Conservation (phyloP, 164 flowering plant species). For the Macadamia integrifolia region DNA sequence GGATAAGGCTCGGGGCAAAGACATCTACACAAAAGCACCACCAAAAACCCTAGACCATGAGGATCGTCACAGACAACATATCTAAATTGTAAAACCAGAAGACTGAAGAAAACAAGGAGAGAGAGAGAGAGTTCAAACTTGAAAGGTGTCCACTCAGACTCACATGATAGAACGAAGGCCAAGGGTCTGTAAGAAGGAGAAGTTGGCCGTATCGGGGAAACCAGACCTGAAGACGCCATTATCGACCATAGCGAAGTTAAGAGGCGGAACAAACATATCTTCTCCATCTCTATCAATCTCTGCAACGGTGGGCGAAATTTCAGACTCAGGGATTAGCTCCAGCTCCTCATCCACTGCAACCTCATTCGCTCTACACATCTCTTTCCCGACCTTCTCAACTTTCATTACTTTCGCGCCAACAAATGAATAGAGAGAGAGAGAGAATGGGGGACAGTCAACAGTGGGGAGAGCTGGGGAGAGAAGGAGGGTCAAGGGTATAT, state of each 20-base stretch:
- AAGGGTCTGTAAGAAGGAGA: conserved; percentile 67
- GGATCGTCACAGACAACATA: background rate
- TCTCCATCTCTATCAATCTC: conserved; percentile 24
- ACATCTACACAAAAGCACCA: conserved; percentile 34
- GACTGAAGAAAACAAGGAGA: conserved; percentile 1
- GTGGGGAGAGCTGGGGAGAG: too few relatives aligned
- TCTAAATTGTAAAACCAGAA: background rate
- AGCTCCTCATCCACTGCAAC: conserved; percentile 15
- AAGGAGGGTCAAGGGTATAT: too few relatives aligned
- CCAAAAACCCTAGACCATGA: conserved; percentile 7
- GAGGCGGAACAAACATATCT: conserved; percentile 52
- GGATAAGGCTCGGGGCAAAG: conserved; percentile 94
- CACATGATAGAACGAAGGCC: conserved; percentile 84
- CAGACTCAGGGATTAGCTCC: conserved; percentile 1
- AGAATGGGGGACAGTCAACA: too few relatives aligned
- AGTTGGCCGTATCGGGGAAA: conserved; percentile 77
- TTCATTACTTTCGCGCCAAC: conserved; percentile 11
- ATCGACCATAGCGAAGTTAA: conserved; percentile 89
- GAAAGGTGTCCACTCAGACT: conserved; percentile 5
- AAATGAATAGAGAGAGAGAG: background rate
- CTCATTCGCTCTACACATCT: conserved; percentile 27
- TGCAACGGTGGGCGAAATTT: conserved; percentile 10
- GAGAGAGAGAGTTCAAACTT: background rate
- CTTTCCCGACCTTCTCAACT: background rate
- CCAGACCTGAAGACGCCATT: conserved; percentile 86